A percentile compares a stretch with the other conserved stretches of the same genome.
These are phyloP conservation scores for Cyberlindnera samutprakarnensis DNA, from an alignment of 805 yeast species.

Conservation along the genomic window DNA sequence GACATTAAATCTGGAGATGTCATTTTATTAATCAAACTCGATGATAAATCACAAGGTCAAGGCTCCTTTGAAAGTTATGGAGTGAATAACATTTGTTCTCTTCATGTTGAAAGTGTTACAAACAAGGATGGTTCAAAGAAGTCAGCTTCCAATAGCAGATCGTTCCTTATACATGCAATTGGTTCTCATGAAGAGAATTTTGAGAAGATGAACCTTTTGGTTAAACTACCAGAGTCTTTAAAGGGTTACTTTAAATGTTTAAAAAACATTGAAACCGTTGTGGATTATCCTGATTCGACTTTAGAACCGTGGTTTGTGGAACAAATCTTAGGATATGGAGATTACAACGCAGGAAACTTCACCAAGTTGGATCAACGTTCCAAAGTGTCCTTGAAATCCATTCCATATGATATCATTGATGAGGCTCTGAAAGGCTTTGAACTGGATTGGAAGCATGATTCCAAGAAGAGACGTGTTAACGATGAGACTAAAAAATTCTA, in stretches of 20 bases:
- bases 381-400: background rate
- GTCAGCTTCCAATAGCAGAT: background rate
- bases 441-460: background rate
- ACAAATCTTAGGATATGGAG: slow-evolving; percentile 26
- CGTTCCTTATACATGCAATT: background rate
- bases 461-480: slow-evolving; percentile 8
- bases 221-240: slow-evolving; percentile 15
- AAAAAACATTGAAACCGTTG: slow-evolving; percentile 2
- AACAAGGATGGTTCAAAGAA: background rate
- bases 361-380: background rate
- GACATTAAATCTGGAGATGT: slow-evolving; percentile 8
- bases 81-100: slow-evolving; percentile 2
- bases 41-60: too few species aligned
- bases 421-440: slow-evolving; percentile 2
- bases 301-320: slow-evolving; percentile 31
- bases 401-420: slow-evolving; percentile 1
- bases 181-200: background rate
- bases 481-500: background rate
- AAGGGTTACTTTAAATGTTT: background rate
- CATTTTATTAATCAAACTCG: slow-evolving; percentile 7
- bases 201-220: slow-evolving; percentile 18
- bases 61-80: slow-evolving; percentile 9
- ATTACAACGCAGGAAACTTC: slow-evolving; percentile 4
- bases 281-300: slow-evolving; percentile 3
- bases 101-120: slow-evolving; percentile 1